Percentiles rank a stretch among this genome's conserved stretches.
Conservation (phyloP, 2,329 filamentous ascomycete species). For the Hymenoscyphus repandus region DNA sequence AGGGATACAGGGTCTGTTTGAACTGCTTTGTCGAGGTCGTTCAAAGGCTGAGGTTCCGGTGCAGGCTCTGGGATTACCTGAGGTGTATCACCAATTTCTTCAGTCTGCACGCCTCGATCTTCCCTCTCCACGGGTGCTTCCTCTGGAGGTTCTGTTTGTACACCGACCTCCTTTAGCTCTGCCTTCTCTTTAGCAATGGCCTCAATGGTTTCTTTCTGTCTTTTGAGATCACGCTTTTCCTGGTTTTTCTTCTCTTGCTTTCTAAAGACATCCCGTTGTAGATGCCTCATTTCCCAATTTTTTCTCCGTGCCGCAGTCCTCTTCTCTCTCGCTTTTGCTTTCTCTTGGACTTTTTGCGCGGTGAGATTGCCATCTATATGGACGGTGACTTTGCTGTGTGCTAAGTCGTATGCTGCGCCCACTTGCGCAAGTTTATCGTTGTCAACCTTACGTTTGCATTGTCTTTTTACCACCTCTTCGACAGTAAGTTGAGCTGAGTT, state of each 20-base stretch:
- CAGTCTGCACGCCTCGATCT: not conserved
- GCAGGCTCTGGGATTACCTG: too few species aligned
- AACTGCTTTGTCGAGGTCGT: conserved; percentile 19
- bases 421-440: conserved; percentile 56
- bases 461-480: conserved; percentile 51
- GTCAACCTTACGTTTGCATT: conserved; percentile 42
- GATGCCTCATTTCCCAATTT: conserved; percentile 46
- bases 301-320: conserved; percentile 42
- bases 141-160: conserved; percentile 23
- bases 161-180: conserved; percentile 24
- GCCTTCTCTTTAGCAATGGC: conserved; percentile 36
- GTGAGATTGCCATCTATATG: conserved; percentile 47
- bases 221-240: conserved; percentile 34
- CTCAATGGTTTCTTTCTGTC: conserved; percentile 37
- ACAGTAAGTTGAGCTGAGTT: conserved; percentile 39
- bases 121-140: not conserved
- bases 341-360: conserved; percentile 29
- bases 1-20: conserved; percentile 22
- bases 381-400: conserved; percentile 51
- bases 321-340: conserved; percentile 28
- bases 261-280: conserved; percentile 33
- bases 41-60: conserved; percentile 1
- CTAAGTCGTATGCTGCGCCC: conserved; percentile 53
- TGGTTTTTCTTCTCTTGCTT: conserved; percentile 38
- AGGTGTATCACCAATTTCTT: too few species aligned